Evolutionary conservation across 2,329 filamentous ascomycete genomes (phyloP), one percentile per base, ranked within the genome.

Genomic region (Cladosporium austrohemisphaericum): DNA sequence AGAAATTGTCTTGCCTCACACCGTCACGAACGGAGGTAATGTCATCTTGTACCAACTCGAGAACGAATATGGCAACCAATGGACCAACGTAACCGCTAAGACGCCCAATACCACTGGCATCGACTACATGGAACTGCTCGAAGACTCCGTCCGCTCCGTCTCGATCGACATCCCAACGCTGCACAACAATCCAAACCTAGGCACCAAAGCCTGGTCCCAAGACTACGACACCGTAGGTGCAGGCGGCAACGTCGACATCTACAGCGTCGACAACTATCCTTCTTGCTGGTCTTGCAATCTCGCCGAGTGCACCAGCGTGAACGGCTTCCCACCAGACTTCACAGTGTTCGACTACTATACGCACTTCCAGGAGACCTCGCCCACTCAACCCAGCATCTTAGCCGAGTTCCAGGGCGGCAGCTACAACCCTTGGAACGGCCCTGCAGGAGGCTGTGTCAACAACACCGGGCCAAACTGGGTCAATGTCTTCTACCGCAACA

Each of bases 11-110:
- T 84, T 86, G 4, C 79, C 82, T 49, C 82, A 80, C 1, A 87
- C 93, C 58, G 91, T 94, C 60, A 92, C 86, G 1, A 87, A 91
- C 45, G 88, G 86, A 0, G 88, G 88, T 0, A 87, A 87, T 0
- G 77, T 94, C 8, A 88, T 94, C 52, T 70, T 83, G 80, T 74
- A 79, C 50, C 66, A 76, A 4, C 67, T 84, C 0, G 68, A 83
- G 58, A 69, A 75, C 3, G 70, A 85, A 49, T 75, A 74, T 23
- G 53, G 71, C 70, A 52, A 75, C 69, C 65, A 58, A 57, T 40
- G 59, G 53, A 31, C 26, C 6, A 41, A 65, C 44, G 38, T 41
- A 26, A 52, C 53, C 0, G 62, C 70, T 3, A 73, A 71, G 45
- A 72, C 70, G 1, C 70, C 77, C 0, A 78, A 82, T 53, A 56